A percentile compares a stretch with the other conserved stretches of the same genome.
Evolutionary conservation across 202 grass and related monocot species (phyloP).

Genomic region (Brachypodium distachyon): DNA sequence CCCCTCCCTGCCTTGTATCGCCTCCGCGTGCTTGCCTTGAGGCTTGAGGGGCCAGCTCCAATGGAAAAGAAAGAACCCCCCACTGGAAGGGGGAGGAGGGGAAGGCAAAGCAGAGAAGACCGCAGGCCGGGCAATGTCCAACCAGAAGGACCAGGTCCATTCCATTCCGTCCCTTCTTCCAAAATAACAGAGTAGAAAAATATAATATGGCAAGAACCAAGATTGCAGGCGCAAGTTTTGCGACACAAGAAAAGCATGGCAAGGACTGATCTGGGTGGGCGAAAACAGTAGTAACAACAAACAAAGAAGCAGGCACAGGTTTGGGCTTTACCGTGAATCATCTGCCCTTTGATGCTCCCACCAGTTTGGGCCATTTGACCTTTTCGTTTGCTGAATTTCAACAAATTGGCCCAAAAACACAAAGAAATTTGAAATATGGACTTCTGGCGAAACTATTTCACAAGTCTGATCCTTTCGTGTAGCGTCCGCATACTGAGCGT

Average conservation of each 20-base stretch:
- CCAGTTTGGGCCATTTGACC: not conserved
- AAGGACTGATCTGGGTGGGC: not conserved
- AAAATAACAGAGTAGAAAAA: not conserved
- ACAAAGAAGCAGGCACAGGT: constrained; percentile 2
- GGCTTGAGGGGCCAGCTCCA: not conserved
- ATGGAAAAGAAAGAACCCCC: not conserved
- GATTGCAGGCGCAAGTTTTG: constrained; percentile 35
- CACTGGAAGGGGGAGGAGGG: not conserved
- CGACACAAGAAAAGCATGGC: not conserved
- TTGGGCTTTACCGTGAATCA: not conserved
- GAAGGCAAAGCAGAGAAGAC: not conserved
- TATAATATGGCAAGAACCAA: not conserved
- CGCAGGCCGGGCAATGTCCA: not conserved
- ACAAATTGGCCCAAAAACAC: no score
- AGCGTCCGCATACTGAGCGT: no score
- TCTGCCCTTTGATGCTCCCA: not conserved
- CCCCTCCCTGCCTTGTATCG: not conserved
- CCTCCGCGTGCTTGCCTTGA: not conserved
- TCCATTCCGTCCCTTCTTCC: not conserved
- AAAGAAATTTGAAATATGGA: no score
- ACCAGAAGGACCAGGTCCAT: constrained; percentile 13
- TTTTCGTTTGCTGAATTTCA: no score
- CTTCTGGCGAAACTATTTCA: no score
- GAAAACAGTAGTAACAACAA: not conserved
- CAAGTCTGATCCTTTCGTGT: no score